phyloP scores from a whole-genome alignment of 768 basidiomycete genomes.

The Stropharia rugosoannulata region DNA sequence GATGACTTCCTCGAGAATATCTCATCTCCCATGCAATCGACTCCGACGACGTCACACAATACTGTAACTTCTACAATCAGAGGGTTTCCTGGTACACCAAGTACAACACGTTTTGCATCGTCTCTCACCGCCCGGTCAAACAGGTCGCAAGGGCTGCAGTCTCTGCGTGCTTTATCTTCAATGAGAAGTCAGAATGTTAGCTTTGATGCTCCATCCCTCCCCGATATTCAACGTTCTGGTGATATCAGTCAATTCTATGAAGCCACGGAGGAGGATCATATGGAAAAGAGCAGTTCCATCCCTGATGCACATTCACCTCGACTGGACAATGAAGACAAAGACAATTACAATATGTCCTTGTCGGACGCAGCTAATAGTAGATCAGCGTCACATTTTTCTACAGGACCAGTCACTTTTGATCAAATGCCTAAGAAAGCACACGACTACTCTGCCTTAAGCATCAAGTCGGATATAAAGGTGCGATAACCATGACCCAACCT shows the following conservation, averaged over 20 bases:
- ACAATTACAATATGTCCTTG: constrained; percentile 46
- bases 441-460: constrained; percentile 53
- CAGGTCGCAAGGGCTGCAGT: constrained; percentile 42
- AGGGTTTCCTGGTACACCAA: constrained; percentile 42
- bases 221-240: constrained; percentile 33
- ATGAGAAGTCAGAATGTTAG: constrained; percentile 39
- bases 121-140: constrained; percentile 51
- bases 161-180: constrained; percentile 29
- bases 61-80: constrained; percentile 45
- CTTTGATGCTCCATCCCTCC: constrained; percentile 64
- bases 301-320: constrained; percentile 55
- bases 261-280: constrained; percentile 35
- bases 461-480: constrained; percentile 64
- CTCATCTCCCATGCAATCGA: constrained; percentile 63
- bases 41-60: constrained; percentile 53
- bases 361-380: constrained; percentile 60
- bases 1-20: constrained; percentile 41
- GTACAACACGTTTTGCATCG: constrained; percentile 48
- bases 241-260: constrained; percentile 33
- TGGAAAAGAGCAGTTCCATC: constrained; percentile 44
- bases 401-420: constrained; percentile 28
- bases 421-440: constrained; percentile 51
- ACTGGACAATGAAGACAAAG: constrained; percentile 39
- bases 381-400: constrained; percentile 46
- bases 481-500: constrained; percentile 12